Conservation (phyloP, 331 rosid species). For the Pyrus hybrid region DNA sequence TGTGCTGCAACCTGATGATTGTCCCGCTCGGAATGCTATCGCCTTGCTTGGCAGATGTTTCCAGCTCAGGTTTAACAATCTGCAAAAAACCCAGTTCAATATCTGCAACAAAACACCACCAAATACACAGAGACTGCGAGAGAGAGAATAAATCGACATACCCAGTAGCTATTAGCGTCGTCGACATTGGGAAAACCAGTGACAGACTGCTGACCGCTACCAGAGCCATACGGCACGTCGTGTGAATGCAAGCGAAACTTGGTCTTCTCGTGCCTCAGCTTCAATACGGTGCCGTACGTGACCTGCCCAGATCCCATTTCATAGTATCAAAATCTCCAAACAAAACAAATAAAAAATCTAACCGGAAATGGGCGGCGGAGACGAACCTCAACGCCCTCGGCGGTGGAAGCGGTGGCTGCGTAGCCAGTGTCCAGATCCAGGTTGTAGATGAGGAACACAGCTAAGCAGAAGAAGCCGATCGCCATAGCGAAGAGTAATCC, state of each 20-base stretch:
- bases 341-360: neutral
- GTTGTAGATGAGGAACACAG: conserved; percentile 61
- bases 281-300: conserved; percentile 76
- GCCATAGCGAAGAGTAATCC: conserved; percentile 75
- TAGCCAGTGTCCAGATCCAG: conserved; percentile 52
- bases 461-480: conserved; percentile 63
- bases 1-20: conserved; percentile 83
- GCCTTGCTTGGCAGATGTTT: conserved; percentile 80
- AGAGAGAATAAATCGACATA: neutral
- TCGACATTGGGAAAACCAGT: conserved; percentile 85
- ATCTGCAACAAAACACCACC: conserved; percentile 33
- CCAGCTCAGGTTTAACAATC: conserved; percentile 72
- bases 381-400: conserved; percentile 86
- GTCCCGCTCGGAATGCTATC: conserved; percentile 73
- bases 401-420: conserved; percentile 44
- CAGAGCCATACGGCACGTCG: conserved; percentile 98
- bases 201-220: conserved; percentile 97
- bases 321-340: neutral
- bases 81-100: conserved; percentile 17
- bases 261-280: conserved; percentile 91
- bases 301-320: conserved; percentile 17
- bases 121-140: neutral
- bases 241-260: conserved; percentile 91
- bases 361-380: neutral
- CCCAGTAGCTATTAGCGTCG: conserved; percentile 97